phyloP scores from a whole-genome alignment of 768 basidiomycete genomes.

The Boletellus emodensis region DNA sequence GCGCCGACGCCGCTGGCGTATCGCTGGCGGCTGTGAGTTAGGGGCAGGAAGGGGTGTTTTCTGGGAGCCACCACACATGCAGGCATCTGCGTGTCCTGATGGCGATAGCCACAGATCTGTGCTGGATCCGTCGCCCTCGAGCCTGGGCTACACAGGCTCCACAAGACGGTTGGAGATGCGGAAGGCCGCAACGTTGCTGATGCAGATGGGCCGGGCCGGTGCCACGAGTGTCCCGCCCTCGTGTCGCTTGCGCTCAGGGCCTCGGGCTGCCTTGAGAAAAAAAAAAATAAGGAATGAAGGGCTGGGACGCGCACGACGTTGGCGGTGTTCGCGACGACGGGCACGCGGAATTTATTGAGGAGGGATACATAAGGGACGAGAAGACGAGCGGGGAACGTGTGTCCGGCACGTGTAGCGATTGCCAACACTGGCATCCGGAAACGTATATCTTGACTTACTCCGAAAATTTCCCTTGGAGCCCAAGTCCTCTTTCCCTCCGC shows the following conservation, averaged over 20 bases:
- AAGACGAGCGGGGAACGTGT: constrained; percentile 27
- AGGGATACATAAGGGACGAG: constrained; percentile 18
- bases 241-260: constrained; percentile 6
- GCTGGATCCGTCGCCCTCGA: constrained; percentile 11
- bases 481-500: constrained; percentile 23
- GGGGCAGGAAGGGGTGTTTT: constrained; percentile 8
- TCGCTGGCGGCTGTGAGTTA: constrained; percentile 10
- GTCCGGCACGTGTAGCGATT: constrained; percentile 34
- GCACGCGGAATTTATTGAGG: constrained; percentile 27
- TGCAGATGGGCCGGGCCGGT: not conserved
- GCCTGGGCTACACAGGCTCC: constrained; percentile 16
- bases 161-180: not conserved
- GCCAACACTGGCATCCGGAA: constrained; percentile 26
- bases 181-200: not conserved
- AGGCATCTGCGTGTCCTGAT: constrained; percentile 20
- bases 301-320: not conserved
- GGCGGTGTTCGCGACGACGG: constrained; percentile 11
- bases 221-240: constrained; percentile 1
- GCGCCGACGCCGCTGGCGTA: constrained; percentile 6
- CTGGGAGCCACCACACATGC: constrained; percentile 7
- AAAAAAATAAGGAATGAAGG: too few relatives aligned
- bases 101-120: not conserved
- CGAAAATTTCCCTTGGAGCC: constrained; percentile 35
- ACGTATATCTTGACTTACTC: constrained; percentile 36
- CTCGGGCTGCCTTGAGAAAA: not conserved